A percentile compares a stretch with the other conserved stretches of the same genome.
Conservation (phyloP, 1,284 basidiomycete species). For the Mycena citricolor region DNA sequence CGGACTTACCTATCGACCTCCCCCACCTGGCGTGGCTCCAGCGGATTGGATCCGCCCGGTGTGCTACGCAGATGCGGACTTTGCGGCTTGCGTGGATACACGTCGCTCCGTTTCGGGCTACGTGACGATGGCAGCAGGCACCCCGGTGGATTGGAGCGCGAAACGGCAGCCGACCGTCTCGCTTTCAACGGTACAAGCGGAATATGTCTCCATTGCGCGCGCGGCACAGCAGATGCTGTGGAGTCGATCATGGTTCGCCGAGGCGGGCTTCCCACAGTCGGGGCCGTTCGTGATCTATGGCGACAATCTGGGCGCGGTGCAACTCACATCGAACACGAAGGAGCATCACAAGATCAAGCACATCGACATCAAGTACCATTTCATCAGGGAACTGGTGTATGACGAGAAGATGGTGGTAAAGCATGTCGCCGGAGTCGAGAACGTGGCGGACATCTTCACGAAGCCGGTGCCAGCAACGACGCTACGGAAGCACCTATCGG, state of each 20-base stretch:
- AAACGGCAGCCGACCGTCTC: constrained; percentile 28
- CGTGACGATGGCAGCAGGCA: constrained; percentile 28
- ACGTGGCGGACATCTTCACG: constrained; percentile 32
- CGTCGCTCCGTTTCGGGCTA: constrained; percentile 33
- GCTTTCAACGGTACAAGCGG: constrained; percentile 29
- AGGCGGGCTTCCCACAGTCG: constrained; percentile 1
- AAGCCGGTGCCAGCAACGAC: constrained; percentile 21
- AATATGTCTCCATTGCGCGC: constrained; percentile 33
- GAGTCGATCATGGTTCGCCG: constrained; percentile 15
- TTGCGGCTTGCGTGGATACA: background rate
- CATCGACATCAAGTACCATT: constrained; percentile 40
- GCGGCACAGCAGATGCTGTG: constrained; percentile 34
- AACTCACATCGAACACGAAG: constrained; percentile 32
- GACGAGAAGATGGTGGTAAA: constrained; percentile 14
- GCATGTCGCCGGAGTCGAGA: constrained; percentile 24
- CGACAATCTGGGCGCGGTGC: constrained; percentile 40
- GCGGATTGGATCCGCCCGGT: constrained; percentile 5
- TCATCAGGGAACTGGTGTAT: constrained; percentile 33
- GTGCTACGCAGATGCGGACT: constrained; percentile 4
- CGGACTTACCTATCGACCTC: background rate
- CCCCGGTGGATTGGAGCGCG: constrained; percentile 36
- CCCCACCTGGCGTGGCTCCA: background rate
- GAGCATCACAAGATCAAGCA: constrained; percentile 36
- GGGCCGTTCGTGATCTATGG: constrained; percentile 22
- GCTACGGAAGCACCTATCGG: constrained; percentile 1